Evolutionary conservation across 2,329 filamentous ascomycete genomes (phyloP).

Genomic region (Aaosphaeria arxii): DNA sequence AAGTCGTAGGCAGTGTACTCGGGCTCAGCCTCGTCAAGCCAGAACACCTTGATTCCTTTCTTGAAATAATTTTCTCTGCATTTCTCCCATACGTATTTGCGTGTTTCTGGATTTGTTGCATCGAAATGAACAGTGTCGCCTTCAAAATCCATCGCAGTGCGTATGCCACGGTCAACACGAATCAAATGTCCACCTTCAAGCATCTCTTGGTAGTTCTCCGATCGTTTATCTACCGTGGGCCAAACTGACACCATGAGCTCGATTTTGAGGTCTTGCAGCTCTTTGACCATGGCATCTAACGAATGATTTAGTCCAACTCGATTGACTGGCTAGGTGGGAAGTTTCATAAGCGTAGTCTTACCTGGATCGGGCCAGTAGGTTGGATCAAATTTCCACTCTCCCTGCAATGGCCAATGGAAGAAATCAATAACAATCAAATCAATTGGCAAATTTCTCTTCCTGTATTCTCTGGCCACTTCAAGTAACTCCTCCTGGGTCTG

Average conservation of each 20-base stretch:
- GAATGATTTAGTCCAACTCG: background rate
- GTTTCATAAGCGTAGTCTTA: background rate
- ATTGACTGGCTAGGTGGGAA: no score
- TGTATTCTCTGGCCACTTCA: slow-evolving; percentile 59
- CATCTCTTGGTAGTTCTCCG: slow-evolving; percentile 62
- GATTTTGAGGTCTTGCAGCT: slow-evolving; percentile 57
- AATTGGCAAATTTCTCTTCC: slow-evolving; percentile 53
- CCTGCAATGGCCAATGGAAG: slow-evolving; percentile 66
- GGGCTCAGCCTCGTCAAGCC: slow-evolving; percentile 68
- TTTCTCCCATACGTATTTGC: slow-evolving; percentile 59
- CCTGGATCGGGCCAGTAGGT: slow-evolving; percentile 63
- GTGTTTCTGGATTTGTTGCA: slow-evolving; percentile 59
- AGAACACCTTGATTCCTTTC: slow-evolving; percentile 63
- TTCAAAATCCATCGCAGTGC: slow-evolving; percentile 58
- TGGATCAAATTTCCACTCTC: slow-evolving; percentile 66
- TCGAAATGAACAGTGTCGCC: slow-evolving; percentile 62
- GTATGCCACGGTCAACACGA: slow-evolving; percentile 58
- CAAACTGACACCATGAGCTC: slow-evolving; percentile 70
- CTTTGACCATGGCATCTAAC: slow-evolving; percentile 59
- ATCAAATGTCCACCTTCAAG: slow-evolving; percentile 59
- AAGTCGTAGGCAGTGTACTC: slow-evolving; percentile 66
- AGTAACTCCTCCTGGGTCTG: slow-evolving; percentile 64
- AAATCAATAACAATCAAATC: slow-evolving; percentile 67
- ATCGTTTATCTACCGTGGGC: slow-evolving; percentile 61
- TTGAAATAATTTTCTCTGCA: slow-evolving; percentile 60